A percentile compares a stretch with the other conserved stretches of the same genome.
Evolutionary conservation across 2,329 filamentous ascomycete species (phyloP).

Genomic region (Monascus ruber): DNA sequence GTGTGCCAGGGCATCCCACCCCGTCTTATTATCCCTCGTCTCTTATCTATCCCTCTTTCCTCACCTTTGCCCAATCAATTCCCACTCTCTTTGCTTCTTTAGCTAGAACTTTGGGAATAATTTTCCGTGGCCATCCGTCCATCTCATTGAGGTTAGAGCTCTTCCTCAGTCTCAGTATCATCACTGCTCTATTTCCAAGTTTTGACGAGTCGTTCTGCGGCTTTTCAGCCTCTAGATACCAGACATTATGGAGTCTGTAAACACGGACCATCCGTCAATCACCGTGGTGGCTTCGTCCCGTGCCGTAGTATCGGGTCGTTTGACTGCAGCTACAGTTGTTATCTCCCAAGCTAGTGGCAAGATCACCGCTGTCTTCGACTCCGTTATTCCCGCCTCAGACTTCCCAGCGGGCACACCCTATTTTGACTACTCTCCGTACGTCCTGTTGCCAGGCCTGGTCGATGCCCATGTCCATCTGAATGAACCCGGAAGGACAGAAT

Average conservation of each 20-base stretch:
- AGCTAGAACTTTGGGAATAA: too few species aligned
- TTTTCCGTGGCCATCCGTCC: too few species aligned
- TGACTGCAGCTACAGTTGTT: slow-evolving; percentile 74
- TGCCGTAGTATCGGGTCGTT: slow-evolving; percentile 62
- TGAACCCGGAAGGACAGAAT: slow-evolving; percentile 91
- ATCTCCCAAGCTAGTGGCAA: slow-evolving; percentile 71
- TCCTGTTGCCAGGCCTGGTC: slow-evolving; percentile 82
- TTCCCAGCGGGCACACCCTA: slow-evolving; percentile 67
- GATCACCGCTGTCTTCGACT: slow-evolving; percentile 63
- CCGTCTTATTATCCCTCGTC: too few species aligned
- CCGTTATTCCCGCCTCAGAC: slow-evolving; percentile 59
- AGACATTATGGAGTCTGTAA: slow-evolving; percentile 5
- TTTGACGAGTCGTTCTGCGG: too few species aligned
- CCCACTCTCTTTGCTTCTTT: too few species aligned
- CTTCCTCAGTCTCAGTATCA: too few species aligned
- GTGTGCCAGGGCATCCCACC: too few species aligned
- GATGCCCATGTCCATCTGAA: slow-evolving; percentile 97
- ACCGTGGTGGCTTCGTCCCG: slow-evolving; percentile 74
- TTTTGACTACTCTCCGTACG: slow-evolving; percentile 69
- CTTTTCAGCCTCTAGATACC: too few species aligned
- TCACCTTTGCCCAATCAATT: too few species aligned
- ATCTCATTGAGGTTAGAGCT: too few species aligned
- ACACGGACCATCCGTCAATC: slow-evolving; percentile 36
- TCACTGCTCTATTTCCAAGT: too few species aligned
- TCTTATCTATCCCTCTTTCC: too few species aligned